Conservation (phyloP, 495 filamentous ascomycete species). For the Aspergillus biplanus region DNA sequence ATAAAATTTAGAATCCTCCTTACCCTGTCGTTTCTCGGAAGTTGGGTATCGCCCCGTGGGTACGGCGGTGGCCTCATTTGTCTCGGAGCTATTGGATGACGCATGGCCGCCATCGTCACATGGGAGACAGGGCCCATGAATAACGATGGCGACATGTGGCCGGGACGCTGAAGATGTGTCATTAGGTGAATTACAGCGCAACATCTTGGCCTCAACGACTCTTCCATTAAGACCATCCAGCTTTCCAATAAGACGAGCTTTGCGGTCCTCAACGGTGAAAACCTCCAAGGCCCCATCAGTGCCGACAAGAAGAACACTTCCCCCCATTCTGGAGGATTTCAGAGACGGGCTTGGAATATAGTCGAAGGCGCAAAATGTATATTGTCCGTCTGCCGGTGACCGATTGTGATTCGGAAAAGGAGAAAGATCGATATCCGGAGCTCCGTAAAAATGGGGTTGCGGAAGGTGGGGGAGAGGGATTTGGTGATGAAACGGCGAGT, state of each 20-base stretch:
- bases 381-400: conserved; percentile 56
- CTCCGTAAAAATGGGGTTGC: conserved; percentile 71
- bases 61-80: conserved; percentile 39
- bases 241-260: conserved; percentile 64
- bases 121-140: conserved; percentile 70
- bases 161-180: conserved; percentile 47
- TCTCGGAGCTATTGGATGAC: conserved; percentile 44
- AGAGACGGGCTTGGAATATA: conserved; percentile 54
- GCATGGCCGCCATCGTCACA: conserved; percentile 38
- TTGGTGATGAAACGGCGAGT: conserved; percentile 46
- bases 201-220: conserved; percentile 79
- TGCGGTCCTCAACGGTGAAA: conserved; percentile 67
- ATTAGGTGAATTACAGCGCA: conserved; percentile 57
- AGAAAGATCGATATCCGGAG: conserved; percentile 58
- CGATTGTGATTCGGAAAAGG: conserved; percentile 30
- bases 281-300: conserved; percentile 77
- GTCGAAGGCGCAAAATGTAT: conserved; percentile 83
- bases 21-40: conserved; percentile 31
- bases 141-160: conserved; percentile 72
- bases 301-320: conserved; percentile 74
- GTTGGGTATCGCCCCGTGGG: conserved; percentile 29
- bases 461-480: conserved; percentile 81
- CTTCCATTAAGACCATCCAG: conserved; percentile 76
- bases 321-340: conserved; percentile 53
- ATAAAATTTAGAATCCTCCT: conserved; percentile 58